Base-by-base conservation (phyloP, 495 filamentous ascomycete genomes). In the Trichoderma gamsii region DNA sequence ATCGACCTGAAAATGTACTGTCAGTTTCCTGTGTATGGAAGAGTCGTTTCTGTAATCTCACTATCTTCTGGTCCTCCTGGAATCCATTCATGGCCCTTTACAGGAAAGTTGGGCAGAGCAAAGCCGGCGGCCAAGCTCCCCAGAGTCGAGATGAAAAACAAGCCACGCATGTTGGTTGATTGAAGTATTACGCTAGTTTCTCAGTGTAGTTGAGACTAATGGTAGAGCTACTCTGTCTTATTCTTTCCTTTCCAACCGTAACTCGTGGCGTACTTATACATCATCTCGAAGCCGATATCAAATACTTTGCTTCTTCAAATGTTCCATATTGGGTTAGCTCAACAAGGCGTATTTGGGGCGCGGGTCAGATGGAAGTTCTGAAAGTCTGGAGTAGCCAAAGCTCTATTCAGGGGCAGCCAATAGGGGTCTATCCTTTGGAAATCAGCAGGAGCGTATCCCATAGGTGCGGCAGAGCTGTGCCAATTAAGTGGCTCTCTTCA, bases 41-140 rank as follows among this genome's bases (percentile, higher is more conserved):
- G 16, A 9, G 2, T 23, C 32, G 16, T 15, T 32, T 32, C 6
- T 16, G 25, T 25, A 63, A 67, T 1, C 69, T 69, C 27, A 68
- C 70, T 69, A 29, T 67, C 65, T 8, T 41, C 25, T 3, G 67
- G 65, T 16, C 38, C 25, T 0, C 65, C 63, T 3, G 63, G 67
- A 56, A 61, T 12, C 56, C 68, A 73, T 35, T 70, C 69, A 49
- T 68, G 67, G 4, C 69, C 70, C 46, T 68, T 66, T 4, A 69
- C 67, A n/a, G 68, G 69, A n/a, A 16, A 35, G 61, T 12, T 32
- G 38, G 41, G 43, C 38, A 41, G 63, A n/a, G 5, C 35, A 38
- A 38, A 38, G 5, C 46, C 65, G 11, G 46, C 21, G 52, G 41
- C 69, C 21, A 70, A 59, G 49, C 65, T 41, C 23, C 67, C 25